Base-by-base conservation (phyloP, 2,329 filamentous ascomycete genomes). In the Aspergillus eucalypticola region DNA sequence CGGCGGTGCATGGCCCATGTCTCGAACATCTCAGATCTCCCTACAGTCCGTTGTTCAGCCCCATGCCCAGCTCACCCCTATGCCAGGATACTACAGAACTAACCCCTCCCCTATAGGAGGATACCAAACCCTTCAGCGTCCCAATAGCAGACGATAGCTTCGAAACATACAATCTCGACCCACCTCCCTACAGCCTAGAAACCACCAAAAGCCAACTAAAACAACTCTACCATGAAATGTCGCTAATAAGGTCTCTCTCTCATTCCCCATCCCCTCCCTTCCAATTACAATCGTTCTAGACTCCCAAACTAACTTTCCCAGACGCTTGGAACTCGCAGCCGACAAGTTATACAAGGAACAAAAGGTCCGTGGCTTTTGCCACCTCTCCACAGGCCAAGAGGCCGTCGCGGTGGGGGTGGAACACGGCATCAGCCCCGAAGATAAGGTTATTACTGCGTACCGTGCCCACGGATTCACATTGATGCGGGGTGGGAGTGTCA, bases 281-380 rank as follows among this genome's bases (percentile, higher is more conserved):
- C 27, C 17, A 21, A 53, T 32, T 13, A 32, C 3, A 38, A 3
- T n/a, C 11, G 39, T 11, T 7, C 46, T 44, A 13, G n/a, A 17
- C n/a, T 25, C 10, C 17, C 49, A 52, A 35, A 54, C 59, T 52
- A 38, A 5, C 8, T 17, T 25, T 27, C 29, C 58, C 71, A 96
- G 92, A 81, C 93, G 95, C 79, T 95, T 98, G 92, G 94, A 98
- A 82, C 94, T 97, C 90, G 91, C 92, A 64, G 91, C 94, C 81
- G 94, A 97, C 78, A 86, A 91, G 74, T 84, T 98, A 73, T 97
- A 98, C 89, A 98, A 98, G 84, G 92, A 97, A 83, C 96, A 96
- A 87, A 96, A 97, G 84, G 96, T 98, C 71, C 90, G 94, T 71
- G 94, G 94, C 79, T 97, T 97, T 88, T 98, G 94, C 83, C 94